phyloP scores from a whole-genome alignment of 2,329 filamentous ascomycete genomes.

The Fusarium tanahbumbuense region DNA sequence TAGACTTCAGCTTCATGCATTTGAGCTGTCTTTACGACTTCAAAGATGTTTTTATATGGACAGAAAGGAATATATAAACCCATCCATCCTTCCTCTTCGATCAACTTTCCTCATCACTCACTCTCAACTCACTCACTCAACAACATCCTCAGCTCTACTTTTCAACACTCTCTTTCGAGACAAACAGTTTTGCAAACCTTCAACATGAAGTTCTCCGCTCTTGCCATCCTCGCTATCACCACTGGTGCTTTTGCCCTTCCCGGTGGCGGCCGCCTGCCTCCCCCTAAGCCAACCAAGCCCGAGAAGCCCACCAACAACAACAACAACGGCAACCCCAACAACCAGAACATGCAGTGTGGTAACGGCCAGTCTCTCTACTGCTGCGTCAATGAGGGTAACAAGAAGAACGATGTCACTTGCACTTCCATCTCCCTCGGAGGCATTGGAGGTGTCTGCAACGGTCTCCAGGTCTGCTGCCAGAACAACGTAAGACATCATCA shows the following conservation, averaged over 20 bases:
- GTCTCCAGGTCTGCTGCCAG: conserved; percentile 18
- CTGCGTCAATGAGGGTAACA: not conserved
- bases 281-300: no score
- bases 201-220: conserved; percentile 27
- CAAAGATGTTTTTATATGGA: fast-evolving
- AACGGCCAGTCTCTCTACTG: conserved; percentile 14
- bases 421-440: not conserved
- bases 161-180: conserved; percentile 19
- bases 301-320: not conserved
- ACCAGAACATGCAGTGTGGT: not conserved
- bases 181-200: conserved; percentile 5
- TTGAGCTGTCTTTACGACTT: fast-evolving
- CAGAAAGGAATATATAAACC: conserved; percentile 11
- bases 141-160: conserved; percentile 1
- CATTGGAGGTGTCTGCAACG: not conserved
- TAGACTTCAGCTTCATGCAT: not conserved
- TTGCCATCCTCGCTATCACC: conserved; percentile 15
- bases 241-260: conserved; percentile 26
- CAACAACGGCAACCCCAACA: not conserved
- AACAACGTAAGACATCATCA: not conserved
- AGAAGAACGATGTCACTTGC: not conserved
- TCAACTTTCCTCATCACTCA: conserved; percentile 19
- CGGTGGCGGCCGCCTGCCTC: no score
- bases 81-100: not conserved
- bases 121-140: conserved; percentile 19